A percentile compares a stretch with the other conserved stretches of the same genome.
Evolutionary conservation across 2,329 filamentous ascomycete species (phyloP).

Genomic region (Alternaria brassicicola): DNA sequence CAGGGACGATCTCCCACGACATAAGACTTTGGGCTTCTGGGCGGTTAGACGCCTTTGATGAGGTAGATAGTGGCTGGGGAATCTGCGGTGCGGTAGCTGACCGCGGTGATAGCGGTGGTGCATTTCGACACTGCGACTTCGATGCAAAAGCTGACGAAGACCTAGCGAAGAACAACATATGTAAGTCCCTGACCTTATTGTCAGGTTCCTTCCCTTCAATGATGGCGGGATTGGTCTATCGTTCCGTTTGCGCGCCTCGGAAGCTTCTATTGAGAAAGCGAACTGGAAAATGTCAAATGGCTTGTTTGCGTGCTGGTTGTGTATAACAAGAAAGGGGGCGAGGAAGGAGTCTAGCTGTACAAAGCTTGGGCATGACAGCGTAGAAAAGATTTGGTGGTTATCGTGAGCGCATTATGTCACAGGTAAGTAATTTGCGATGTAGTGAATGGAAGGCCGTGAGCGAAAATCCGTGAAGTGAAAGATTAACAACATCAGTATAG

Average conservation of each 20-base stretch:
- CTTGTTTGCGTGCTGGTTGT: not conserved
- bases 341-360: not conserved
- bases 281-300: not conserved
- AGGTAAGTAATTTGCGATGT: not conserved
- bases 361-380: not conserved
- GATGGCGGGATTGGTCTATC: not conserved
- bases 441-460: not conserved
- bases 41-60: not conserved
- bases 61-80: not conserved
- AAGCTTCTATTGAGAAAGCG: not conserved
- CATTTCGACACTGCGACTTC: not conserved
- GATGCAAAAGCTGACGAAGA: not conserved
- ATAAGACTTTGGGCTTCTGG: not conserved
- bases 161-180: not conserved
- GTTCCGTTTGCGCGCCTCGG: not conserved
- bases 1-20: not conserved
- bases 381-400: not conserved
- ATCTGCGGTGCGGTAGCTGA: not conserved
- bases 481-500: no score
- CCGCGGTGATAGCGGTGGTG: not conserved
- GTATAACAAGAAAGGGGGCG: not conserved
- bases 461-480: not conserved
- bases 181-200: not conserved
- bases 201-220: not conserved
- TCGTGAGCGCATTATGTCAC: not conserved